Percentiles rank a stretch among this genome's conserved stretches.
Evolutionary conservation across 208 protist species (phyloP).

Genomic region (Acanthamoeba royreba): DNA sequence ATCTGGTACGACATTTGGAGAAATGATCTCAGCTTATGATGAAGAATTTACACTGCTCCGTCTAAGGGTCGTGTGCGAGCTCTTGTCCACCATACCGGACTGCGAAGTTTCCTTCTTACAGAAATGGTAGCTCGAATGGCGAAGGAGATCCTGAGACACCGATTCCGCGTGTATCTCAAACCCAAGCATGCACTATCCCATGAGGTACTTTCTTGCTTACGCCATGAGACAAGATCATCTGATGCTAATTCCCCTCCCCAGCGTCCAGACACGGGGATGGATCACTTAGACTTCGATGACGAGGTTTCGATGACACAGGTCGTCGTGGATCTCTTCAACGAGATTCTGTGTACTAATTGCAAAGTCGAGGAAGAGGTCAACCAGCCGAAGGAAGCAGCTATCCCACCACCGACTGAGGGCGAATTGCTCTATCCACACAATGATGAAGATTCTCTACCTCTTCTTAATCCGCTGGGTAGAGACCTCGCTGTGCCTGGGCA

Average conservation of each 20-base stretch:
- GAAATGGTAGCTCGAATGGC: conserved; percentile 33
- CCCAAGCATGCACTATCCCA: background rate
- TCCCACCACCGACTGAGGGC: background rate
- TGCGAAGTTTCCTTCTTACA: conserved; percentile 6
- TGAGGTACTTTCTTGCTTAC: background rate
- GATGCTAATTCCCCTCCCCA: too few relatives aligned
- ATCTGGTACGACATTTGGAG: background rate
- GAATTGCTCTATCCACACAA: too few relatives aligned
- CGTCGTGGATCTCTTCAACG: conserved; percentile 25
- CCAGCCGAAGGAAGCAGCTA: background rate
- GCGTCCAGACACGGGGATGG: background rate
- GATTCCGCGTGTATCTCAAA: background rate
- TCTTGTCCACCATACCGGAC: background rate
- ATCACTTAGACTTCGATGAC: background rate
- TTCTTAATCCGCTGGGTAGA: too few relatives aligned
- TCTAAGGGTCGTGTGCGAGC: background rate
- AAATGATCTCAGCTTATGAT: too few relatives aligned
- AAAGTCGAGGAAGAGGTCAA: background rate
- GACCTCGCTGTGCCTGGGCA: too few relatives aligned
- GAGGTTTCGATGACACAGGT: conserved; percentile 11
- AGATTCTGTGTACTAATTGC: background rate
- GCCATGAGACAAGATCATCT: background rate
- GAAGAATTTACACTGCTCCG: background rate
- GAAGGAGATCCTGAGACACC: background rate
- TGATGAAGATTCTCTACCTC: too few relatives aligned